phyloP scores from a whole-genome alignment of 176 grass and related monocot genomes.

The Neostapfia colusana region DNA sequence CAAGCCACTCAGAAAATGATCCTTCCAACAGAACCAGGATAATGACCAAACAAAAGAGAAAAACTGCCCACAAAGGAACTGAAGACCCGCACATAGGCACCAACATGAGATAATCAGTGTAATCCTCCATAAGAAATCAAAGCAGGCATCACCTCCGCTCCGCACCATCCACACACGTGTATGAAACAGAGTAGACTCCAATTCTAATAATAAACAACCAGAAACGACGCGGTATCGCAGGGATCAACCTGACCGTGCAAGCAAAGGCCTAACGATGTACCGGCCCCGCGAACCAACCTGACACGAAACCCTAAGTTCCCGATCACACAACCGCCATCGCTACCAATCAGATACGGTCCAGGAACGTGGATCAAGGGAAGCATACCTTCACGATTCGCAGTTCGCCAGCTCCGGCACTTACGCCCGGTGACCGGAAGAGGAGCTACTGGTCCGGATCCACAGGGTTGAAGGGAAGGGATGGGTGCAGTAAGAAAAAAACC shows the following conservation, averaged over 20 bases:
- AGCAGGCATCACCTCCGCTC: not conserved
- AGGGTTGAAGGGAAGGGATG: too few species aligned
- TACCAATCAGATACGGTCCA: not conserved
- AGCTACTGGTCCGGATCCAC: not conserved
- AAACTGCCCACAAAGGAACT: not conserved
- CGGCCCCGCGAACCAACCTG: not conserved
- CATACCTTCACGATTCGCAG: conserved; percentile 6
- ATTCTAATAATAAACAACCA: not conserved
- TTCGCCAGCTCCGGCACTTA: not conserved
- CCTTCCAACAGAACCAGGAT: not conserved
- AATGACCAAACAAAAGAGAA: not conserved
- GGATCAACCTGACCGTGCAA: not conserved
- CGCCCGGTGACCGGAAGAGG: not conserved
- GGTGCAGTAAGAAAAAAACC: not conserved
- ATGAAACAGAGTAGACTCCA: too few species aligned
- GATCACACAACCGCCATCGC: not conserved
- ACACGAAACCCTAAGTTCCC: conserved; percentile 4
- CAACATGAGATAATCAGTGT: not conserved
- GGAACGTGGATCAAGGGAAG: not conserved
- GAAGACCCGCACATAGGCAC: not conserved
- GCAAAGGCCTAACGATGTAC: not conserved
- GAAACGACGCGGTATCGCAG: not conserved
- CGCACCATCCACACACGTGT: not conserved
- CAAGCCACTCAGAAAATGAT: not conserved
- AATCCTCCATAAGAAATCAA: not conserved